These are phyloP conservation scores for Trichoderma atroviride DNA, from an alignment of 2,329 filamentous ascomycete species.

Conservation along the genomic window DNA sequence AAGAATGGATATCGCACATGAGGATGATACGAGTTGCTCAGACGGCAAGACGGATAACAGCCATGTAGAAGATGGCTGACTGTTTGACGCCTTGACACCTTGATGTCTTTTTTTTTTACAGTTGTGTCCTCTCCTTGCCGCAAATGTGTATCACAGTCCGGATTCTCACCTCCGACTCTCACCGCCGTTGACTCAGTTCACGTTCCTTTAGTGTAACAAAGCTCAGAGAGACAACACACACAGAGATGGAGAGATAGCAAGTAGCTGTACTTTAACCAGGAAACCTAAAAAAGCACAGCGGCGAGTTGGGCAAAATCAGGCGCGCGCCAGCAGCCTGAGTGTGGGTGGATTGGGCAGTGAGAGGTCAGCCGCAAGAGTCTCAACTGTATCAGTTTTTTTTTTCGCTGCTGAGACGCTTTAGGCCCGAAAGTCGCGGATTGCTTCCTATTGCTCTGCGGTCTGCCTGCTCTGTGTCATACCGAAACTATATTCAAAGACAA, in stretches of 20 bases:
- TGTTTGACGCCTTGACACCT: background rate
- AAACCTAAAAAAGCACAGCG: constrained; percentile 12
- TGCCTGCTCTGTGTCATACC: background rate
- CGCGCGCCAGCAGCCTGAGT: constrained; percentile 13
- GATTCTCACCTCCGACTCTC: background rate
- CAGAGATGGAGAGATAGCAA: background rate
- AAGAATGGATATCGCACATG: background rate
- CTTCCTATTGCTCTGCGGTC: background rate
- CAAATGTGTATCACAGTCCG: too few relatives aligned
- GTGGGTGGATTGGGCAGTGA: constrained; percentile 23
- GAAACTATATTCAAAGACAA: background rate
- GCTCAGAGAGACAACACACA: too few relatives aligned
- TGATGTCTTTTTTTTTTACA: background rate
- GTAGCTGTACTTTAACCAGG: background rate
- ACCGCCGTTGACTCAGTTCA: constrained; percentile 13
- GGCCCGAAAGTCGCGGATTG: background rate
- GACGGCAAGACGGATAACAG: too few relatives aligned
- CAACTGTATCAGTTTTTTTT: background rate
- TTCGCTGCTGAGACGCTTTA: background rate
- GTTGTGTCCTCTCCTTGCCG: background rate
- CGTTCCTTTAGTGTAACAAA: background rate
- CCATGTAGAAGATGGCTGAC: background rate
- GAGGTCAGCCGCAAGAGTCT: background rate
- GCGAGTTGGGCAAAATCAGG: constrained; percentile 25
- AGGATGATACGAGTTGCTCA: background rate